Percentiles rank a stretch among this genome's conserved stretches.
Conservation (phyloP, 257 asterid species). For the Anisodus tanguticus region DNA sequence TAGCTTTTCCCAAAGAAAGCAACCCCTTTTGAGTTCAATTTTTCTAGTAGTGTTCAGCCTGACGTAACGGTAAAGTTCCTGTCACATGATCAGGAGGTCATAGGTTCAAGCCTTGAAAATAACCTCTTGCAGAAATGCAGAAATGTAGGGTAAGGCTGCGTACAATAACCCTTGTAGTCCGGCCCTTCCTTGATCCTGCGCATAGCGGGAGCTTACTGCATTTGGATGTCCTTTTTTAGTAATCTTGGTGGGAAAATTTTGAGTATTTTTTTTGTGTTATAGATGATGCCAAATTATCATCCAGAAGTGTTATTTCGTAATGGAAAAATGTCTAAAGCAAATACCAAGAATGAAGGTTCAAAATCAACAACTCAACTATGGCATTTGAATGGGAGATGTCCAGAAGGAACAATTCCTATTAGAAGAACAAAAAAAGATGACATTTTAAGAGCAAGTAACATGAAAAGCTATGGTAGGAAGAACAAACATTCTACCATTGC, state of each 20-base stretch:
- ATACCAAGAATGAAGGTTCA: constrained; percentile 34
- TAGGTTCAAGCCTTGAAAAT: too few species aligned
- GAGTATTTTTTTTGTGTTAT: constrained; percentile 26
- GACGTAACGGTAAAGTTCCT: too few species aligned
- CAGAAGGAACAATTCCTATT: constrained; percentile 75
- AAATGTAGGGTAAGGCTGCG: too few species aligned
- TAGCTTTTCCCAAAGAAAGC: not conserved
- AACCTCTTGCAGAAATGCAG: too few species aligned
- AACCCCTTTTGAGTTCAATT: not conserved
- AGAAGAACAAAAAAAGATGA: constrained; percentile 75
- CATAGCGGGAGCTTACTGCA: too few species aligned
- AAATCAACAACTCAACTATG: constrained; percentile 60
- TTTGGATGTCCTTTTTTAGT: too few species aligned
- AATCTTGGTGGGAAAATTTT: constrained; percentile 17
- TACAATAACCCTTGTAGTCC: too few species aligned
- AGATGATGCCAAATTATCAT: constrained; percentile 82
- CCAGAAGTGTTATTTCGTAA: constrained; percentile 63
- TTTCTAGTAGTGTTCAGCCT: not conserved
- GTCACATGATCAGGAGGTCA: too few species aligned
- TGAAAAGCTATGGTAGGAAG: constrained; percentile 64
- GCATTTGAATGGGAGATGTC: constrained; percentile 81
- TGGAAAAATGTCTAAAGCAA: constrained; percentile 38
- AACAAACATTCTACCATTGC: constrained; percentile 53
- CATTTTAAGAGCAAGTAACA: constrained; percentile 64
- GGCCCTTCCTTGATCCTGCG: too few species aligned